A percentile compares a stretch with the other conserved stretches of the same genome.
Evolutionary conservation across 2,329 filamentous ascomycete species (phyloP).

Genomic region (Emergomyces orientalis): DNA sequence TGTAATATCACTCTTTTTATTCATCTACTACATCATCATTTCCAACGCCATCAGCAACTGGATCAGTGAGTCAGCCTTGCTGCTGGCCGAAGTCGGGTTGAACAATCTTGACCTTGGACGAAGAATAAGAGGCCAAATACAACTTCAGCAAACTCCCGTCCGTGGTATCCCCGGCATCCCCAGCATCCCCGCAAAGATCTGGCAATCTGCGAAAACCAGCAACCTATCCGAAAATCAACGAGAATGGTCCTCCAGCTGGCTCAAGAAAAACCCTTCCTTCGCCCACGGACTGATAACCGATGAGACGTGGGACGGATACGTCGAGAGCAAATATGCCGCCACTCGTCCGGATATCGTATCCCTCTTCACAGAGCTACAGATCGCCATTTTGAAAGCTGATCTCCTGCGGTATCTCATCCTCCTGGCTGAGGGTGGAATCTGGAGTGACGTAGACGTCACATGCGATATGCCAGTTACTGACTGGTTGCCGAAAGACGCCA

Average conservation of each 20-base stretch:
- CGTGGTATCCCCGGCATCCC: too few species aligned
- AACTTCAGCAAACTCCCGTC: neutral
- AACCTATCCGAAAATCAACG: slow-evolving; percentile 19
- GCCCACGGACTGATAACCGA: slow-evolving; percentile 26
- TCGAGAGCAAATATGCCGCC: slow-evolving; percentile 24
- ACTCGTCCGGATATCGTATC: slow-evolving; percentile 32
- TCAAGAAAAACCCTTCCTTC: slow-evolving; percentile 23
- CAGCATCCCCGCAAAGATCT: too few species aligned
- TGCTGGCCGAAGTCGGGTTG: neutral
- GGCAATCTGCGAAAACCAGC: slow-evolving; percentile 19
- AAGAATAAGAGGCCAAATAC: neutral
- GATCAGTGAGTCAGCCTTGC: neutral
- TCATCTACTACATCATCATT: neutral
- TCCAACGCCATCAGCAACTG: neutral
- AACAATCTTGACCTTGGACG: neutral
- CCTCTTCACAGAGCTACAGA: slow-evolving; percentile 24
- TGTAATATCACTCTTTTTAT: neutral
- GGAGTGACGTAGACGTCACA: too few species aligned
- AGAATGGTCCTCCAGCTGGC: slow-evolving; percentile 20
- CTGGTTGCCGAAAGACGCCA: slow-evolving; percentile 28
- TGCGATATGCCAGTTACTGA: slow-evolving; percentile 27
- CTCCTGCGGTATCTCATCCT: slow-evolving; percentile 38
- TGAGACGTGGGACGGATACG: slow-evolving; percentile 23
- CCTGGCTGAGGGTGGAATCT: slow-evolving; percentile 32
- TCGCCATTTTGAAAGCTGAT: slow-evolving; percentile 36